Base-by-base conservation (phyloP, 306 rosid species). In the Trifolium fragiferum region DNA sequence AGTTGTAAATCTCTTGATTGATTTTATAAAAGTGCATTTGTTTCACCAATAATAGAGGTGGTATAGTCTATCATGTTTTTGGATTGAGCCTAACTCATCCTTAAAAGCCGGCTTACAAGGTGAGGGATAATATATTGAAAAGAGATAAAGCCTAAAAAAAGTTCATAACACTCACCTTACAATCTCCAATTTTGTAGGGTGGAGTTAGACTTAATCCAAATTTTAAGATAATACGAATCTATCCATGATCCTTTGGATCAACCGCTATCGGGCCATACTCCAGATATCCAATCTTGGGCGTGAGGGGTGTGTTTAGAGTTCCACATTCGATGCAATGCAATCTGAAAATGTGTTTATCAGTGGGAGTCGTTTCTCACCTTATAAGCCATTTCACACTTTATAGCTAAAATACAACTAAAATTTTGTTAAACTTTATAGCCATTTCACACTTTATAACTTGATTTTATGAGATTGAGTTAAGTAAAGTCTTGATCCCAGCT, bases 1-100 rank as follows among this genome's bases (percentile, higher is more conserved):
- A 32, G 16, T 2, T 63, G 43, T 62, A 68, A 68, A 15, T 27
- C 20, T 74, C 51, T 60, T 23, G 20, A 19, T 50, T 51, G 60
- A 18, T 53, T 49, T 59, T 49, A 27, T 9, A 10, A 35, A 18
- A 30, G 41, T 66, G 4, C 14, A 66, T 32, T 50, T 61, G 40
- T 60, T 68, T 60, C 51, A 25, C 23, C 3, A 5, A 51, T 18
- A 18, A 16, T 16, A 21, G 5, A 51, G 25, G 58, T 18, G 58
- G 10, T 16, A 16, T 51, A 51, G 5, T 51, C 23, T 18, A 7
- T 51, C 8, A 49, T n/a, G 55, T 16, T 49, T 49, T 49, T 49
- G 20, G 55, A 49, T 49, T 49, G 55, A 49, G 10, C 1, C 3
- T 15, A 49, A 49, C 10, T 49, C 20, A 15, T 49, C 9, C 20